Evolutionary conservation across 208 protist species (phyloP).

Genomic region (Crithidia brevicula): DNA sequence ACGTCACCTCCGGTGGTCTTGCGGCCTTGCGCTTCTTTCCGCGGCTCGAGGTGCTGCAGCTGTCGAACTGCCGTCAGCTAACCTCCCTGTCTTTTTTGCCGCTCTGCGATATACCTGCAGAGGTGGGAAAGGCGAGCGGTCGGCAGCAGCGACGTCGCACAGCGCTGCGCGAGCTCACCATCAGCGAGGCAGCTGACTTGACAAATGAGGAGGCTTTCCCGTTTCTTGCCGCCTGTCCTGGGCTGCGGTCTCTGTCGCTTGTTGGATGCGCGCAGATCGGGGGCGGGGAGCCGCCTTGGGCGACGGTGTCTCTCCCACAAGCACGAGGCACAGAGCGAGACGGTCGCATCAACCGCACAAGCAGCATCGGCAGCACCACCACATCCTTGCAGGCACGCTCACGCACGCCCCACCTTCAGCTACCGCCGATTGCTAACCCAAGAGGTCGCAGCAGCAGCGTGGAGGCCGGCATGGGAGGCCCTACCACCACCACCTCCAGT

Average conservation of each 20-base stretch:
- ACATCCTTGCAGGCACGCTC: background rate
- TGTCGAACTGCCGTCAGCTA: conserved; percentile 38
- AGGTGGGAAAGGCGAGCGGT: background rate
- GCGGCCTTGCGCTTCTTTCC: conserved; percentile 40
- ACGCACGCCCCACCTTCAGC: background rate
- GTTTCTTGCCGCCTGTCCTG: conserved; percentile 30
- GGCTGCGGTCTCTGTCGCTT: conserved; percentile 34
- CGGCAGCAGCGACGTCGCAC: conserved; percentile 1
- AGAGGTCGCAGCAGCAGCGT: background rate
- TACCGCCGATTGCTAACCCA: background rate
- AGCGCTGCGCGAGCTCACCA: conserved; percentile 32
- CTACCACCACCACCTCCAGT: no score
- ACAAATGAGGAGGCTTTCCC: conserved; percentile 28
- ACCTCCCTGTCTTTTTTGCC: conserved; percentile 41
- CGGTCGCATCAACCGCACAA: background rate
- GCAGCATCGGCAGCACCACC: background rate
- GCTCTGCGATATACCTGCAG: background rate
- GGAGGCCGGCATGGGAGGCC: background rate
- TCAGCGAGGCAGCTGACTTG: conserved; percentile 36
- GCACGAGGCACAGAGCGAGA: background rate
- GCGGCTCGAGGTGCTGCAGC: conserved; percentile 35
- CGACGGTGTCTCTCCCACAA: background rate
- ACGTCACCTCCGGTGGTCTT: conserved; percentile 36
- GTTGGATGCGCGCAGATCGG: conserved; percentile 32
- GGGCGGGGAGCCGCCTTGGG: background rate